Evolutionary conservation across 768 basidiomycete genomes (phyloP).

Genomic region (Tephrocybe sp.): DNA sequence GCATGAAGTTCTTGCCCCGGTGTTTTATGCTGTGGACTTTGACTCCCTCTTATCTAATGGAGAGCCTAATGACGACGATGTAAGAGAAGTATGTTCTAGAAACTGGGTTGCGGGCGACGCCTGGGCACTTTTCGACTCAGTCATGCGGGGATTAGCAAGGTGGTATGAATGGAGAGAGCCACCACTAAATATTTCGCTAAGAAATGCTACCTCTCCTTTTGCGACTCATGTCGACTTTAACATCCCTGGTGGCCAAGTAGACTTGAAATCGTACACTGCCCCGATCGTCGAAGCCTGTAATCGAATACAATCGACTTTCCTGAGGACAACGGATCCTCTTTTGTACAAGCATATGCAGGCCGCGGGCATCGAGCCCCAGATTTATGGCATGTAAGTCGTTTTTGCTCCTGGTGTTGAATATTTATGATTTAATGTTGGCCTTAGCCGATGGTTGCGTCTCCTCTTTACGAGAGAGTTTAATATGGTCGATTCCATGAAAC

Average conservation of each 20-base stretch:
- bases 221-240: conserved; percentile 44
- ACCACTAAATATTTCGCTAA: conserved; percentile 15
- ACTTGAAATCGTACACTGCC: conserved; percentile 67
- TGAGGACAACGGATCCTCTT: conserved; percentile 78
- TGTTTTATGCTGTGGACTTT: conserved; percentile 81
- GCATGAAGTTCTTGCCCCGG: conserved; percentile 92
- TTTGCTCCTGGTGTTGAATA: not conserved
- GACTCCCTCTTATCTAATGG: conserved; percentile 61
- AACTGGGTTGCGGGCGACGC: conserved; percentile 83
- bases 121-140: conserved; percentile 74
- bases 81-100: conserved; percentile 64
- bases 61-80: conserved; percentile 29
- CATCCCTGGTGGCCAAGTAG: conserved; percentile 43
- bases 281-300: conserved; percentile 88
- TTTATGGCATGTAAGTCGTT: conserved; percentile 85
- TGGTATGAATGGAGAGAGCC: conserved; percentile 79
- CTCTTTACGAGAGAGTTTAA: conserved; percentile 92
- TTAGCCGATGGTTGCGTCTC: conserved; percentile 89
- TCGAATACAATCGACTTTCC: conserved; percentile 68
- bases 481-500: conserved; percentile 73
- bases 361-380: conserved; percentile 90
- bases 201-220: conserved; percentile 30
- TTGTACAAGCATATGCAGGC: conserved; percentile 75
- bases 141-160: conserved; percentile 78
- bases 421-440: conserved; percentile 3